Conservation (phyloP, 768 basidiomycete genomes). For the Hysterangium stoloniferum region DNA sequence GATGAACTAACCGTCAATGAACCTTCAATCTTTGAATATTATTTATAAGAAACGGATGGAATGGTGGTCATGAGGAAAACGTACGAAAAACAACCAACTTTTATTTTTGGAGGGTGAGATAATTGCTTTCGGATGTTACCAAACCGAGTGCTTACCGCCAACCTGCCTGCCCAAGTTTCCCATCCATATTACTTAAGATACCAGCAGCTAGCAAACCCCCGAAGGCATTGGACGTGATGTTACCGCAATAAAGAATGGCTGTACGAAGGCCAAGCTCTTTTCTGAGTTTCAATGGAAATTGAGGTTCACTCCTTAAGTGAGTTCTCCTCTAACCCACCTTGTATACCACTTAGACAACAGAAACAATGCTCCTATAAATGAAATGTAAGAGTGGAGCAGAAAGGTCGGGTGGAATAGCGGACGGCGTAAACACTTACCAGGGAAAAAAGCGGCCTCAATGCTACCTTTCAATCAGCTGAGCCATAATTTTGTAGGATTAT, state of each 20-base stretch:
- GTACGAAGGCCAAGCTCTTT: constrained; percentile 68
- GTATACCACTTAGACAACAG: constrained; percentile 33
- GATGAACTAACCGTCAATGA: constrained; percentile 48
- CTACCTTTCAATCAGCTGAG: constrained; percentile 14
- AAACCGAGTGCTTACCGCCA: constrained; percentile 64
- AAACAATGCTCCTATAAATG: constrained; percentile 26
- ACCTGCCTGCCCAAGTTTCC: constrained; percentile 54
- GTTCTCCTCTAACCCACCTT: constrained; percentile 18
- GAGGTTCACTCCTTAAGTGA: no score
- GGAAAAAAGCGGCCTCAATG: constrained; percentile 57
- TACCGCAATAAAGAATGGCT: constrained; percentile 63
- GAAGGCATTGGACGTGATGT: constrained; percentile 74
- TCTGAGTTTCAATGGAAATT: no score
- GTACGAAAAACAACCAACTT: constrained; percentile 76
- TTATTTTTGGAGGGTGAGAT: no score
- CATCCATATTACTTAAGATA: constrained; percentile 69
- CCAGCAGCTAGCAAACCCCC: constrained; percentile 72
- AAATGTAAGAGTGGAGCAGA: constrained; percentile 13
- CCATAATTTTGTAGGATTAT: constrained; percentile 13
- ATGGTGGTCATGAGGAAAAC: neutral
- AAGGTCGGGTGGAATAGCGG: neutral
- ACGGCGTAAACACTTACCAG: constrained; percentile 38
- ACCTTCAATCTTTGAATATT: constrained; percentile 57
- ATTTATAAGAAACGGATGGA: neutral
- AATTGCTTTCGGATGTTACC: neutral